These are phyloP conservation scores for Myxozyma vanderwaltii DNA, from an alignment of 805 yeast species.

Conservation along the genomic window DNA sequence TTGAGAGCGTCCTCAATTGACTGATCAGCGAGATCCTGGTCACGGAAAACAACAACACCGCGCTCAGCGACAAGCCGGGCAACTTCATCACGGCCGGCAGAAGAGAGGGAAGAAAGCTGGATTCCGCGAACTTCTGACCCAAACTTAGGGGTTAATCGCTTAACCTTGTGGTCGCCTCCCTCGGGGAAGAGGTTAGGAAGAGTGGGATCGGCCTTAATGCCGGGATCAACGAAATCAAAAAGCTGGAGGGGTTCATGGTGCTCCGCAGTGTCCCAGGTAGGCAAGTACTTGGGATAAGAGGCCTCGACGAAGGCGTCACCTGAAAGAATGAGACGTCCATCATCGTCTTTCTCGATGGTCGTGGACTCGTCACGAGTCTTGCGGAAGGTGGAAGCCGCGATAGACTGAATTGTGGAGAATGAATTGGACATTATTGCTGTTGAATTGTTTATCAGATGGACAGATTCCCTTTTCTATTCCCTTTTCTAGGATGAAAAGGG, in stretches of 20 bases:
- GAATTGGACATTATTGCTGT: constrained; percentile 27
- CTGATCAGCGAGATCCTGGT: constrained; percentile 62
- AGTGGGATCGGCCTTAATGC: constrained; percentile 62
- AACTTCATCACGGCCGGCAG: constrained; percentile 64
- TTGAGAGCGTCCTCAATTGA: constrained; percentile 43
- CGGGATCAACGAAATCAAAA: constrained; percentile 64
- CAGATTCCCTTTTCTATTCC: background rate
- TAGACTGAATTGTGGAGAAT: constrained; percentile 33
- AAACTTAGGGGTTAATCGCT: constrained; percentile 62
- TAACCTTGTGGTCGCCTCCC: constrained; percentile 39
- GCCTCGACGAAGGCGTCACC: constrained; percentile 34
- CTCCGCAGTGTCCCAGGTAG: constrained; percentile 67
- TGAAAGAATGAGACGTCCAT: constrained; percentile 31
- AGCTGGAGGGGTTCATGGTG: constrained; percentile 55
- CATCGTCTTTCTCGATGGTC: constrained; percentile 28
- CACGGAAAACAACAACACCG: constrained; percentile 71
- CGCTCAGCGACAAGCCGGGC: constrained; percentile 70
- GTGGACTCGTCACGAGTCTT: constrained; percentile 28
- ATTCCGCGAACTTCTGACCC: constrained; percentile 68
- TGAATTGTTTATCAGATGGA: background rate
- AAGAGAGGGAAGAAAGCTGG: constrained; percentile 58
- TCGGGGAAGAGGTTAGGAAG: constrained; percentile 52
- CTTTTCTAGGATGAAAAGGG: background rate
- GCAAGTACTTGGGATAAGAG: constrained; percentile 59
- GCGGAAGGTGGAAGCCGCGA: constrained; percentile 37